phyloP scores from a whole-genome alignment of 257 asterid species.

The Perilla frutescens region DNA sequence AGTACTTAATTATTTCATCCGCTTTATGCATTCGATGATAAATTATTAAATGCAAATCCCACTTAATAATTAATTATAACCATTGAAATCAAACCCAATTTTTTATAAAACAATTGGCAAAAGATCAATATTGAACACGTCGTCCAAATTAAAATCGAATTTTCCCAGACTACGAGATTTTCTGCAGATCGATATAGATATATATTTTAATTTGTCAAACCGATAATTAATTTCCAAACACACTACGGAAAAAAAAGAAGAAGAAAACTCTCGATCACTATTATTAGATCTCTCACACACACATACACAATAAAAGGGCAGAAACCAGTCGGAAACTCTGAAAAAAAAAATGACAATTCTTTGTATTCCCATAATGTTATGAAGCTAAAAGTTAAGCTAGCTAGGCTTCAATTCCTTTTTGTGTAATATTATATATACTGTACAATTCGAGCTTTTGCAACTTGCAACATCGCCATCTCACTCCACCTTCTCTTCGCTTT shows the following conservation, averaged over 20 bases:
- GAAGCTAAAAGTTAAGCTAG: constrained; percentile 33
- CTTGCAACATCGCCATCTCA: constrained; percentile 46
- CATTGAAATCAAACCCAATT: too few relatives aligned
- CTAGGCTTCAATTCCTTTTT: constrained; percentile 20
- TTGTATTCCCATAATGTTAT: constrained; percentile 32
- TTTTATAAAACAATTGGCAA: too few relatives aligned
- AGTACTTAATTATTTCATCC: too few relatives aligned
- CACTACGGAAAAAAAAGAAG: not conserved
- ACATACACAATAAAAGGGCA: too few relatives aligned
- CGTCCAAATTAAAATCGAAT: too few relatives aligned
- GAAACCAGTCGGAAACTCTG: too few relatives aligned
- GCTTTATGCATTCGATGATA: too few relatives aligned
- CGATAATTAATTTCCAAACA: constrained; percentile 18
- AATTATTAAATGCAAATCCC: too few relatives aligned
- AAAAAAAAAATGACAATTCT: constrained; percentile 11
- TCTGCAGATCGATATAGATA: constrained; percentile 7
- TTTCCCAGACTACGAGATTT: too few relatives aligned
- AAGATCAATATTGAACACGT: too few relatives aligned
- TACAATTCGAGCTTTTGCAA: constrained; percentile 49
- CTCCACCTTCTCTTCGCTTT: constrained; percentile 30
- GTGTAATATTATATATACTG: constrained; percentile 36
- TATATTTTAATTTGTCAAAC: not conserved
- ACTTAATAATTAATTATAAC: too few relatives aligned
- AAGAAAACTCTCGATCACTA: not conserved
- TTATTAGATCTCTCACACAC: too few relatives aligned